Evolutionary conservation across 2,329 filamentous ascomycete species (phyloP).

Genomic region (Fusarium nisikadoi): DNA sequence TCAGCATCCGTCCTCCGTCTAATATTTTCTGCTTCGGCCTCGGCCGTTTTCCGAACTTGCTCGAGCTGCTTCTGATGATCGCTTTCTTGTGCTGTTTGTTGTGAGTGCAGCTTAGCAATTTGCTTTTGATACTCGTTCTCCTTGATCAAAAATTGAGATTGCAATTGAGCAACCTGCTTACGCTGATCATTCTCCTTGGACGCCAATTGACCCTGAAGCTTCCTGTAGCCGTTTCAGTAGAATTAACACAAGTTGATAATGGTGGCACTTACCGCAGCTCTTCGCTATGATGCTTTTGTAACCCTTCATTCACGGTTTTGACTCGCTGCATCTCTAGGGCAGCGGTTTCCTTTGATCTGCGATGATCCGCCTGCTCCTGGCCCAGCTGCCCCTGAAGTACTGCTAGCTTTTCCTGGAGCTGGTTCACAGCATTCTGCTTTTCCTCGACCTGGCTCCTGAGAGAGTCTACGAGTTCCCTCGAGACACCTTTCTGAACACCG

Average conservation of each 20-base stretch:
- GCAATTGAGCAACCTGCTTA: slow-evolving; percentile 43
- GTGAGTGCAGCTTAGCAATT: slow-evolving; percentile 37
- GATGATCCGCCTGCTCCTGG: slow-evolving; percentile 79
- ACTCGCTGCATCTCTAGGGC: slow-evolving; percentile 55
- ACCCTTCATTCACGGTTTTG: slow-evolving; percentile 74
- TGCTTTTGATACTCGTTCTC: slow-evolving; percentile 45
- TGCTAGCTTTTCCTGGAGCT: slow-evolving; percentile 57
- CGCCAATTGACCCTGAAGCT: slow-evolving; percentile 46
- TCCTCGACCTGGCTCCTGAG: slow-evolving; percentile 81
- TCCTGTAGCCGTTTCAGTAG: slow-evolving; percentile 41
- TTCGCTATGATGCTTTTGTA: slow-evolving; percentile 76
- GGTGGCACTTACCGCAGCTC: slow-evolving; percentile 63
- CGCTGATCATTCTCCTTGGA: slow-evolving; percentile 47
- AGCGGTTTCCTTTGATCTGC: slow-evolving; percentile 68
- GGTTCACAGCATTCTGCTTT: slow-evolving; percentile 66
- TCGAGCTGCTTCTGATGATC: slow-evolving; percentile 57
- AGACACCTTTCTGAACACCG: slow-evolving; percentile 87
- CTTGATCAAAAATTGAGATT: slow-evolving; percentile 45
- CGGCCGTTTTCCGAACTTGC: slow-evolving; percentile 58
- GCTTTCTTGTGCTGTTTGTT: slow-evolving; percentile 35
- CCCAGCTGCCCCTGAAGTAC: slow-evolving; percentile 67
- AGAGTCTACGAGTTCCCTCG: slow-evolving; percentile 90
- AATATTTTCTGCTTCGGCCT: slow-evolving; percentile 61
- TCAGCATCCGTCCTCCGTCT: slow-evolving; percentile 67
- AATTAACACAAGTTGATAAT: no score